Evolutionary conservation across 2,329 filamentous ascomycete species (phyloP).

Genomic region (Stemphylium lycopersici): DNA sequence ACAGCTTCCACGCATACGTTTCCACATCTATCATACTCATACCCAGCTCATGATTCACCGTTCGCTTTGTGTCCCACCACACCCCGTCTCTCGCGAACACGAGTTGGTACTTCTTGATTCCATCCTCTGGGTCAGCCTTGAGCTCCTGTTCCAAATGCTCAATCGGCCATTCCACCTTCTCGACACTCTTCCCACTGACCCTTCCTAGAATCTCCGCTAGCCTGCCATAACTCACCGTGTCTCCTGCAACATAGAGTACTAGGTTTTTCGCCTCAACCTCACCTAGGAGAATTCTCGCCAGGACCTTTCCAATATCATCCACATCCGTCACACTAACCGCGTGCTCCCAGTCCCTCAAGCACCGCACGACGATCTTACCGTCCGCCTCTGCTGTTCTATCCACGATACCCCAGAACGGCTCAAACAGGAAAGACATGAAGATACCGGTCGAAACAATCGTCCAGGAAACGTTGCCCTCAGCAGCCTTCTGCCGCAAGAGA

Average conservation of each 20-base stretch:
- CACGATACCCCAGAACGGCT: conserved; percentile 67
- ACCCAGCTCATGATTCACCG: conserved; percentile 59
- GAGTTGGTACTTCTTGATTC: conserved; percentile 64
- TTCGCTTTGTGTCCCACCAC: conserved; percentile 61
- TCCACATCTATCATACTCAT: conserved; percentile 55
- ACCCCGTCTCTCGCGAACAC: conserved; percentile 67
- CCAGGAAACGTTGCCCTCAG: conserved; percentile 58
- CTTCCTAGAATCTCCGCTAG: conserved; percentile 61
- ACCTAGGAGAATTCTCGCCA: conserved; percentile 59
- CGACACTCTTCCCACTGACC: conserved; percentile 52
- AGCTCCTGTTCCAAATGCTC: conserved; percentile 56
- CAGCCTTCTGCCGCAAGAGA: conserved; percentile 31
- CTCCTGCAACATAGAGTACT: conserved; percentile 66
- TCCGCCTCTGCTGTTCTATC: conserved; percentile 40
- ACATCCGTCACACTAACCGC: conserved; percentile 67
- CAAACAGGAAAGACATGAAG: conserved; percentile 74
- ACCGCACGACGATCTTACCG: conserved; percentile 52
- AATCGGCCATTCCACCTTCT: conserved; percentile 59
- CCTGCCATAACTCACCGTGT: conserved; percentile 64
- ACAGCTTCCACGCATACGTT: conserved; percentile 40
- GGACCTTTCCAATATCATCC: conserved; percentile 66
- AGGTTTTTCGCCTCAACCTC: conserved; percentile 39
- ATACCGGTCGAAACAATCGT: conserved; percentile 71
- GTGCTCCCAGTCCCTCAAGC: conserved; percentile 67
- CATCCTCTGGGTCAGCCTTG: conserved; percentile 54